A percentile compares a stretch with the other conserved stretches of the same genome.
Evolutionary conservation across 345 rosid species (phyloP).

Genomic region (Pseudoturritis turrita): DNA sequence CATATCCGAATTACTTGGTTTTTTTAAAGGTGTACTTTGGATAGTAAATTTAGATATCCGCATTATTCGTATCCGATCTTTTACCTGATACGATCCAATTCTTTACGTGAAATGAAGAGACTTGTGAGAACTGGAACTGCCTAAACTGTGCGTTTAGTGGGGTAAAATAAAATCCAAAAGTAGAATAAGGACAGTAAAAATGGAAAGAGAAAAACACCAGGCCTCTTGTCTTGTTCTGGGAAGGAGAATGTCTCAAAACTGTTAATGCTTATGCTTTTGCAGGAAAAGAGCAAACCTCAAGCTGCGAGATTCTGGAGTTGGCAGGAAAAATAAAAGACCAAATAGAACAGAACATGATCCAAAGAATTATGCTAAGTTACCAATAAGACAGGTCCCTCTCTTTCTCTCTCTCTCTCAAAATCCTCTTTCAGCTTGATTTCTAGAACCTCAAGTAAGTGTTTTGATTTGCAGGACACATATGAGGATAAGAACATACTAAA

Average conservation of each 20-base stretch:
- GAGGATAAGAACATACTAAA: constrained; percentile 28
- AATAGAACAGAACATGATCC: constrained; percentile 37
- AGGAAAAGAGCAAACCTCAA: constrained; percentile 51
- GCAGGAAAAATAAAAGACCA: constrained; percentile 42
- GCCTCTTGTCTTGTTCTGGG: neutral
- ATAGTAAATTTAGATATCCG: too few relatives aligned
- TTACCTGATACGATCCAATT: too few relatives aligned
- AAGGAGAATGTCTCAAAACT: neutral
- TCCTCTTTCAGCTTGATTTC: neutral
- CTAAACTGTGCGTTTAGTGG: too few relatives aligned
- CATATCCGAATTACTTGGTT: too few relatives aligned
- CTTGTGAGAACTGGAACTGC: too few relatives aligned
- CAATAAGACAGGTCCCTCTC: constrained; percentile 35
- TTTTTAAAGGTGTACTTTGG: too few relatives aligned
- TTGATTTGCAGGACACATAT: constrained; percentile 36
- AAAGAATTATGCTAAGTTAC: constrained; percentile 26
- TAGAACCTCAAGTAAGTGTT: neutral
- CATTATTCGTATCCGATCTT: too few relatives aligned
- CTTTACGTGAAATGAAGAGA: too few relatives aligned
- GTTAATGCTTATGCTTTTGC: constrained; percentile 5
- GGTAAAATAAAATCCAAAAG: too few relatives aligned
- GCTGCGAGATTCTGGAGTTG: constrained; percentile 39
- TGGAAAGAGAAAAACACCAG: neutral
- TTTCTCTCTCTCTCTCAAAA: neutral
- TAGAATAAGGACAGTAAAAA: too few relatives aligned